phyloP scores from a whole-genome alignment of 2,329 filamentous ascomycete species.

The Exserohilum turcica region DNA sequence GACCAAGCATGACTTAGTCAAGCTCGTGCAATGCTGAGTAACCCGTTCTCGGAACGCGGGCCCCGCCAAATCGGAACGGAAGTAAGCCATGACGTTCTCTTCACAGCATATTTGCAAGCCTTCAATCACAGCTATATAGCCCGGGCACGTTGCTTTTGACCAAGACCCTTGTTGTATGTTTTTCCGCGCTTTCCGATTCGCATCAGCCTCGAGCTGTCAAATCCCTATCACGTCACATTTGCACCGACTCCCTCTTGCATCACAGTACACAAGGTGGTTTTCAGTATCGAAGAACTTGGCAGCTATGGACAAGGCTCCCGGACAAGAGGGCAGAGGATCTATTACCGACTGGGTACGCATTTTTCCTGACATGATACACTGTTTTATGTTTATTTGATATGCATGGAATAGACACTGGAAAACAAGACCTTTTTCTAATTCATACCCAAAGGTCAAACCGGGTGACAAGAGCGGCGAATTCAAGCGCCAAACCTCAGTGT shows the following conservation, averaged over 20 bases:
- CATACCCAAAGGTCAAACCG: slow-evolving; percentile 30
- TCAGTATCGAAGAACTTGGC: slow-evolving; percentile 15
- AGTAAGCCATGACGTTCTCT: slow-evolving; percentile 27
- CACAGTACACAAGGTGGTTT: slow-evolving; percentile 13
- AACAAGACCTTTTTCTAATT: background rate
- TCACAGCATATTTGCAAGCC: slow-evolving; percentile 15
- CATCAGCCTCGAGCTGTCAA: slow-evolving; percentile 12
- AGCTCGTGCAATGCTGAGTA: slow-evolving; percentile 41
- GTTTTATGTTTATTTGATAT: too few species aligned
- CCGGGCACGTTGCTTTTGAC: background rate
- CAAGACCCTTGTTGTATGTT: slow-evolving; percentile 19
- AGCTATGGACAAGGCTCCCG: slow-evolving; percentile 22
- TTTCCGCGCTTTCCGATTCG: slow-evolving; percentile 20
- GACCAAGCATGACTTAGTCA: slow-evolving; percentile 23
- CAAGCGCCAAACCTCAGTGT: slow-evolving; percentile 83
- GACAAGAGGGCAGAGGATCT: slow-evolving; percentile 3
- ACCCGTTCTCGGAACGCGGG: slow-evolving; percentile 15
- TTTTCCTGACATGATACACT: too few species aligned
- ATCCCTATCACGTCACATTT: background rate
- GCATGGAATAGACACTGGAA: background rate
- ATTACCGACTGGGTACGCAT: slow-evolving; percentile 10
- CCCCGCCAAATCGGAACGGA: slow-evolving; percentile 14
- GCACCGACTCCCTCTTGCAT: slow-evolving; percentile 14
- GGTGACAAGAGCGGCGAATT: slow-evolving; percentile 85
- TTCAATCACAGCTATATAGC: slow-evolving; percentile 33